Evolutionary conservation across 129 eudicot genomes (phyloP).

Genomic region (Kitagawia praeruptora): DNA sequence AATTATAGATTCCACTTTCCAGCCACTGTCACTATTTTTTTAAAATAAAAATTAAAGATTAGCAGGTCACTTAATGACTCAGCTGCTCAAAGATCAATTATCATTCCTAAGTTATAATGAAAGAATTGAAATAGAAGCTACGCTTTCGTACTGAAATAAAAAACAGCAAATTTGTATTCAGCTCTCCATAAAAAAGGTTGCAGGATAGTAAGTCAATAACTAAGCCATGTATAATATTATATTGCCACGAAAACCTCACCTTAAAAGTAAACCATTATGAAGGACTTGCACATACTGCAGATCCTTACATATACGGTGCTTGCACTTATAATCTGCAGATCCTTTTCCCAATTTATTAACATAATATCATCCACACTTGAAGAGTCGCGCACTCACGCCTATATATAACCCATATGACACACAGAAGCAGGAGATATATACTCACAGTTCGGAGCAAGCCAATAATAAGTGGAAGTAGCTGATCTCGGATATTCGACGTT

Average conservation of each 20-base stretch:
- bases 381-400: not conserved
- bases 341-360: not conserved
- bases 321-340: not conserved
- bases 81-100: not conserved
- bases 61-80: not conserved
- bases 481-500: slow-evolving; percentile 61
- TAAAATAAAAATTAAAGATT: not conserved
- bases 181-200: not conserved
- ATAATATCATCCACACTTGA: not conserved
- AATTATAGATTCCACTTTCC: too few relatives aligned
- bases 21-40: too few relatives aligned
- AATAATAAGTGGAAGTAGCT: slow-evolving; percentile 75
- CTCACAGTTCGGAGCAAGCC: slow-evolving; percentile 98
- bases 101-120: not conserved
- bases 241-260: not conserved
- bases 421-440: too few relatives aligned
- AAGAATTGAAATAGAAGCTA: not conserved
- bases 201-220: not conserved
- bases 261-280: not conserved
- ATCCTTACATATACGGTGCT: not conserved
- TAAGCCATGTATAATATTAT: not conserved
- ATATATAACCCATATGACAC: too few relatives aligned
- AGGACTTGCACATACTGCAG: not conserved
- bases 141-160: not conserved
- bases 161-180: not conserved